Percentiles rank a stretch among this genome's conserved stretches.
Evolutionary conservation across 2,329 filamentous ascomycete species (phyloP).

Genomic region (Paraphaeosphaeria sporulosa): DNA sequence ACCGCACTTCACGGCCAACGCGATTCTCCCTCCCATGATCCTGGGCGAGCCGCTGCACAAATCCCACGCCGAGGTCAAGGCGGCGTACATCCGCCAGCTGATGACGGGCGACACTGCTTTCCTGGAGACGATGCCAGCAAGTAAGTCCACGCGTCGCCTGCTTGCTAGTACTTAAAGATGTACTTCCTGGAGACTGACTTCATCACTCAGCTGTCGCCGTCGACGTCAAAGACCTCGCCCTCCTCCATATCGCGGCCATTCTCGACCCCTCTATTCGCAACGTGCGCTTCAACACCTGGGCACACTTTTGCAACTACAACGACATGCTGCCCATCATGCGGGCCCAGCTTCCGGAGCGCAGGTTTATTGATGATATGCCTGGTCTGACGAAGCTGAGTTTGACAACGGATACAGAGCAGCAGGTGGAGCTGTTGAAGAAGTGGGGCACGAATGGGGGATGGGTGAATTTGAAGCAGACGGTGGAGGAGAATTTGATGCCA

Average conservation of each 20-base stretch:
- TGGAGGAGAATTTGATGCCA: background rate
- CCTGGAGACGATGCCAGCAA: background rate
- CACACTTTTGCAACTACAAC: background rate
- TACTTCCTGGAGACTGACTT: background rate
- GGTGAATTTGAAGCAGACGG: slow-evolving; percentile 17
- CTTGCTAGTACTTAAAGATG: too few relatives aligned
- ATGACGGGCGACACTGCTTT: background rate
- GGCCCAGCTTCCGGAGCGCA: background rate
- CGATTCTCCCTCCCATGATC: background rate
- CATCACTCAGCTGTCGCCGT: background rate
- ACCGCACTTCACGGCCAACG: background rate
- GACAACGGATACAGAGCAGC: background rate
- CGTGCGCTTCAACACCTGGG: background rate
- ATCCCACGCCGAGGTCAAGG: slow-evolving; percentile 1
- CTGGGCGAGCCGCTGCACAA: slow-evolving; percentile 6
- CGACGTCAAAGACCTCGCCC: background rate
- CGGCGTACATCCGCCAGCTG: background rate
- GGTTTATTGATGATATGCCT: background rate
- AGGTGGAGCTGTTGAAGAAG: slow-evolving; percentile 20
- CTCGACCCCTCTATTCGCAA: background rate
- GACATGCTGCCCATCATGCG: slow-evolving; percentile 1
- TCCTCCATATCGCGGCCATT: background rate
- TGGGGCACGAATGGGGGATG: slow-evolving; percentile 21
- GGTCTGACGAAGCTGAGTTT: background rate
- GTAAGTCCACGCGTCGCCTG: background rate